Evolutionary conservation across 2,329 filamentous ascomycete species (phyloP).

Genomic region (Colletotrichum tropicale): DNA sequence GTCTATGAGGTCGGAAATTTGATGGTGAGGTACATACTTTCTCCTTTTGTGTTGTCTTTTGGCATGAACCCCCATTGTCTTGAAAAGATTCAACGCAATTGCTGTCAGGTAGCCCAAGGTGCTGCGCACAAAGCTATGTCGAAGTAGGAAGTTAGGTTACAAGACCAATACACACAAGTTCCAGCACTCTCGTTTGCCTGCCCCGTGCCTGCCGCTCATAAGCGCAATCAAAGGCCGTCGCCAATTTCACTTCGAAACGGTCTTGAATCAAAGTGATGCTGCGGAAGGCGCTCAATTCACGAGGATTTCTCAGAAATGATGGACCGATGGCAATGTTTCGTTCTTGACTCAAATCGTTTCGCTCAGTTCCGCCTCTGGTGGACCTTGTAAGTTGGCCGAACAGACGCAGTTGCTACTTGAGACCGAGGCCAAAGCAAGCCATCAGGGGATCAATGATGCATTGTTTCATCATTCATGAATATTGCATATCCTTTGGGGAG

Average conservation of each 20-base stretch:
- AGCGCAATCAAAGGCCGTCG: not conserved
- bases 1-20: constrained; percentile 77
- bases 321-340: not conserved
- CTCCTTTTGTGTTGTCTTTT: not conserved
- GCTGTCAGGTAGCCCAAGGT: not conserved
- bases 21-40: constrained; percentile 78
- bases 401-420: not conserved
- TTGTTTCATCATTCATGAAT: not conserved
- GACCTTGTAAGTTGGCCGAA: not conserved
- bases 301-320: not conserved
- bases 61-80: not conserved
- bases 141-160: too few relatives aligned
- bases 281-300: not conserved
- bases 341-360: not conserved
- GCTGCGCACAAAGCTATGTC: too few relatives aligned
- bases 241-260: not conserved
- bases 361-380: not conserved
- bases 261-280: not conserved
- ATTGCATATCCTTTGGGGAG: not conserved
- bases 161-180: not conserved
- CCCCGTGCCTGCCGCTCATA: not conserved
- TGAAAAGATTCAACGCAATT: not conserved
- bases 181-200: not conserved
- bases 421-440: not conserved
- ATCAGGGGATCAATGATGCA: not conserved